Base-by-base conservation (phyloP, 169 alveolate species). In the Hepatocystis sp. region DNA sequence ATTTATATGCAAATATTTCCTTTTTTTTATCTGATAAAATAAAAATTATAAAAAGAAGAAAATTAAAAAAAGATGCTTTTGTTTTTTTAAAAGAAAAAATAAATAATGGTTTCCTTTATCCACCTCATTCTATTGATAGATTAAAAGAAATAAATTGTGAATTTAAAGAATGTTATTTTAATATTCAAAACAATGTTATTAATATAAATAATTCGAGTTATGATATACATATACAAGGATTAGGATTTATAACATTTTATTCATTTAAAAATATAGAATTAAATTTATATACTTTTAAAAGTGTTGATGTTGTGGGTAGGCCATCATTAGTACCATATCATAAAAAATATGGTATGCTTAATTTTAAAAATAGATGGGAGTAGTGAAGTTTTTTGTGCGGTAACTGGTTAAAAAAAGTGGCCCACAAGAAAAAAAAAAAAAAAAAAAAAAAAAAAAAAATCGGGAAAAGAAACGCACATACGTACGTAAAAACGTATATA, bases 211-310 rank as follows among this genome's bases (percentile, higher is more conserved):
- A 55, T 51, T 55, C 67, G 13, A 61, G 84, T 51, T 81, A 81
- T 65, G 89, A 81, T 32, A 52, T 81, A 30, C 84, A 81, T 47
- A 19, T 81, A 34, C 89, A 81, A 39, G 89, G 89, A 4, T 10
- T 81, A 66, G 89, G 89, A 2, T 63, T 39, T 52, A 81, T 81
- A 40, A 81, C 89, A n/a, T 81, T 81, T 81, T 81, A 81, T 46
- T 46, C 89, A 11, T 81, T 81, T 81, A 58, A 61, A 52, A 81
- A 15, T 11, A 34, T 81, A 2, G 89, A 81, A 34, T 81, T 81
- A 36, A 27, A 81, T 49, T 63, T 81, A 32, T 49, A 63, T 52
- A 81, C 89, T n/a, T 42, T 81, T 11, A 81, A 81, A 61, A 81
- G 63, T 63, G 89, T 81, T 2, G 89, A 81, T 21, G 89, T 81